Base-by-base conservation (phyloP, 148 eudicot genomes). In the Polygonum maritimum region DNA sequence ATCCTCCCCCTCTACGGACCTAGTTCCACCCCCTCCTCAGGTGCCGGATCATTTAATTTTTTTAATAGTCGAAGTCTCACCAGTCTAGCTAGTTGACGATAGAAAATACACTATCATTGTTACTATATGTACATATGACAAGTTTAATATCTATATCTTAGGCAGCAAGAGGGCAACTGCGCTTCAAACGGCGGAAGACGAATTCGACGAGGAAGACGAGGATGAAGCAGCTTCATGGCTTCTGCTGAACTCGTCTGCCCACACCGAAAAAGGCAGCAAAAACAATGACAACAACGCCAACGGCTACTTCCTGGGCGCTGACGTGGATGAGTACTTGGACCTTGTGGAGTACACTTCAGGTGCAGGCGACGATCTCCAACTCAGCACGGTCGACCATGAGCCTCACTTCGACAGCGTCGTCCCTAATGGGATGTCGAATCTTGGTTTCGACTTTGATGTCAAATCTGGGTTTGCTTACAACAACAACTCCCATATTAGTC, bases 151-250 rank as follows among this genome's bases (percentile, higher is more conserved):
- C 16, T 21, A 10, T 31, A 36, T 69, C 48, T 36, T 69, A 13
- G 78, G 73, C 40, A 79, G 73, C 36, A 47, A 80, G 18, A 35
- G 70, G 65, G 78, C 39, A 19, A 35, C 71, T 10, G 51, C 52
- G 48, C 52, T 44, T 7, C 47, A 44, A 44, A 44, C 9, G 4
- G 75, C 49, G 13, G 80, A 76, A 12, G 80, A 83, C 8, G 83
- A 85, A 13, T 84, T 84, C 63, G 87, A 83, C 13, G 83, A 82
- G 63, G 91, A 84, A 3, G 92, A 88, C 22, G 97, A 91, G 76
- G 91, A 91, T 18, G 98, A 93, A 74, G 91, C 92, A 3, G 89
- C 92, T 40, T 91, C 97, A 73, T 91, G 98, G 97, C 73, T 93
- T 76, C 76, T 92, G 63, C 78, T 87, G 14, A 87, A 92, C 76